A percentile compares a stretch with the other conserved stretches of the same genome.
phyloP scores from a whole-genome alignment of 257 asterid genomes.

The Petrea volubilis region DNA sequence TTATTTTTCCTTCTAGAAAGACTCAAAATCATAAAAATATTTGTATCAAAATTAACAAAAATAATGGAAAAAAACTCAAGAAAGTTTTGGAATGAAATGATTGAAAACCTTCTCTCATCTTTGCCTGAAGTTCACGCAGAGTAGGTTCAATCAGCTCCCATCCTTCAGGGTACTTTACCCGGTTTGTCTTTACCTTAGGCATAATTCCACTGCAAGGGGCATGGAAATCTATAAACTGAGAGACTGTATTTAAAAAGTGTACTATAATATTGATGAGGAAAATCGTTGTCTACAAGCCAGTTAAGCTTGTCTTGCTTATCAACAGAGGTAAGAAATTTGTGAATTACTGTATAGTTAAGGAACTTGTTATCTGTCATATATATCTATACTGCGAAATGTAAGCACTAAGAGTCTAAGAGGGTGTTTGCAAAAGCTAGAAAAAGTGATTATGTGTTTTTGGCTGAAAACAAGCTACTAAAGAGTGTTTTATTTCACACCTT shows the following conservation, averaged over 20 bases:
- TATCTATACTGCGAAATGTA: neutral
- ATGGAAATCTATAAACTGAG: neutral
- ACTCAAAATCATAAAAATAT: neutral
- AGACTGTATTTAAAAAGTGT: neutral
- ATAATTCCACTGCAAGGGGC: conserved; percentile 45
- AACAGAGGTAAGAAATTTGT: neutral
- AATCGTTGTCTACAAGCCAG: neutral
- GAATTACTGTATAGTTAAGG: neutral
- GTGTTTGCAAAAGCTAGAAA: neutral
- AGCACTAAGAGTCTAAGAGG: neutral
- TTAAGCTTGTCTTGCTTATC: neutral
- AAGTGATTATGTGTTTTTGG: too few species aligned
- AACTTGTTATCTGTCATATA: neutral
- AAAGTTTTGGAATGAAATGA: neutral
- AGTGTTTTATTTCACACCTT: too few species aligned
- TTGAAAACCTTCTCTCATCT: conserved; percentile 85
- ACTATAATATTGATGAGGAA: neutral
- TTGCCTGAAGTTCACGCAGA: conserved; percentile 76
- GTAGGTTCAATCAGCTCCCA: conserved; percentile 97
- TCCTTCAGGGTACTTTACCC: conserved; percentile 79
- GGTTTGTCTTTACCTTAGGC: conserved; percentile 94
- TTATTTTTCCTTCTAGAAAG: neutral
- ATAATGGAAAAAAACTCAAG: neutral
- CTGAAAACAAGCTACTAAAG: too few species aligned
- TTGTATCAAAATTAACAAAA: neutral